Base-by-base conservation (phyloP, 768 basidiomycete genomes). In the Tremella yokohamensis region DNA sequence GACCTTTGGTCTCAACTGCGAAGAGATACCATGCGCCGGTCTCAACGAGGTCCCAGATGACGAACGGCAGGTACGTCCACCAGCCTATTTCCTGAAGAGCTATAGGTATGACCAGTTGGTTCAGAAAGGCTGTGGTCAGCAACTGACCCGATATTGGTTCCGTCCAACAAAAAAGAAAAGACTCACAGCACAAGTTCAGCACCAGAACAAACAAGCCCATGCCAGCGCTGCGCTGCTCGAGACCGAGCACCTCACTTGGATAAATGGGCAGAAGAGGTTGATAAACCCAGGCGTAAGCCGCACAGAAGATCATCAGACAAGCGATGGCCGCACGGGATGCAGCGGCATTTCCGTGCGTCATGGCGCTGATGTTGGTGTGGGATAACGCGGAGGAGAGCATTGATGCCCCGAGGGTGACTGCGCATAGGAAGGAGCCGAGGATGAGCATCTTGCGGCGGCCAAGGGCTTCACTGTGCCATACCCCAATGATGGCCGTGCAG, bases 1-100 rank as follows among this genome's bases (percentile, higher is more conserved):
- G 57, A 4, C 76, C 76, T 66, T 69, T 68, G 15, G 73, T 75
- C 50, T 77, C 76, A 15, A 77, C 70, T 11, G 70, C 73, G 45
- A 75, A 60, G 34, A 74, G 60, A 58, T 68, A 76, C 75, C 75
- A 77, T 25, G 66, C 54, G 25, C 51, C 52, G 8, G 68, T 61
- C 60, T 76, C 72, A 38, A 75, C 48, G 13, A 69, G 22, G 42
- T 73, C 73, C 72, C 73, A 75, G n/a, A 56, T 52, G 37, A 69
- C 50, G 54, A 60, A 69, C 15, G 68, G 68, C 26, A 69, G 57
- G 25, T 65, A 69, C 29, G 64, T 61, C 62, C 64, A 64, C 58
- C 58, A 60, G 44, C 62, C 58, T 20, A 64, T 60, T 48, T 57
- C 25, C n/a, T 26, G 49, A 18, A 60, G 47, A 44, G 24, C 45